Evolutionary conservation across 257 asterid species (phyloP).

Genomic region (Anisodus acutangulus): DNA sequence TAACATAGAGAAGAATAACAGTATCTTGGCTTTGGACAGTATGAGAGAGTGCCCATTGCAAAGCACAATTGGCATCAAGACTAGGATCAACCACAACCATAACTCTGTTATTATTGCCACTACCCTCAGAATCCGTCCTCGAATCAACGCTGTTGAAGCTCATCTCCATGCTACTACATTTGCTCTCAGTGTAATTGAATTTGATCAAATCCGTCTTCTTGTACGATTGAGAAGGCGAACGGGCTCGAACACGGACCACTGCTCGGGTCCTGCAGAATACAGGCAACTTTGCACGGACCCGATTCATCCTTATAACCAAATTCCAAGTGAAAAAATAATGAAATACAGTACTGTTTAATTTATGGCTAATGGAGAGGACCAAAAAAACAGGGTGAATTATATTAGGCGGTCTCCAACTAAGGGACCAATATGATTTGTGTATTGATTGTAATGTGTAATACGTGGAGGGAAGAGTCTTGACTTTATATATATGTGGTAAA

Average conservation of each 20-base stretch:
- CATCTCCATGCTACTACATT: conserved; percentile 39
- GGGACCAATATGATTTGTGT: conserved; percentile 13
- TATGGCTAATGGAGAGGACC: neutral
- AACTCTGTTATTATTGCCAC: conserved; percentile 58
- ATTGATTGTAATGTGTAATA: conserved; percentile 18
- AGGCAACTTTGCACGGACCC: conserved; percentile 40
- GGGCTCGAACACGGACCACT: conserved; percentile 48
- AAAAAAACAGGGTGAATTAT: neutral
- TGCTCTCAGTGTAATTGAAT: conserved; percentile 39
- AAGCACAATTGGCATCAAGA: conserved; percentile 69
- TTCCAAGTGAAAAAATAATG: neutral
- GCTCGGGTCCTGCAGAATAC: conserved; percentile 54
- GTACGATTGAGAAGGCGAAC: conserved; percentile 55
- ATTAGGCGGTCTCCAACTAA: neutral
- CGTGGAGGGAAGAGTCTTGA: neutral
- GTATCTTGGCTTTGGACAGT: conserved; percentile 74
- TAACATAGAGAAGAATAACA: conserved; percentile 67
- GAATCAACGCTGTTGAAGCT: conserved; percentile 40
- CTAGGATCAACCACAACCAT: conserved; percentile 81
- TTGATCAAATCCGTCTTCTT: conserved; percentile 41
- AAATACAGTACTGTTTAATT: neutral
- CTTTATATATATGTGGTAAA: neutral
- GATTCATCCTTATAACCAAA: conserved; percentile 22
- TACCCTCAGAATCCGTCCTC: conserved; percentile 32
- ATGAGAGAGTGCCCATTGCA: conserved; percentile 88